Base-by-base conservation (phyloP, 1,139 yeast species). In the Pichia sp. region DNA sequence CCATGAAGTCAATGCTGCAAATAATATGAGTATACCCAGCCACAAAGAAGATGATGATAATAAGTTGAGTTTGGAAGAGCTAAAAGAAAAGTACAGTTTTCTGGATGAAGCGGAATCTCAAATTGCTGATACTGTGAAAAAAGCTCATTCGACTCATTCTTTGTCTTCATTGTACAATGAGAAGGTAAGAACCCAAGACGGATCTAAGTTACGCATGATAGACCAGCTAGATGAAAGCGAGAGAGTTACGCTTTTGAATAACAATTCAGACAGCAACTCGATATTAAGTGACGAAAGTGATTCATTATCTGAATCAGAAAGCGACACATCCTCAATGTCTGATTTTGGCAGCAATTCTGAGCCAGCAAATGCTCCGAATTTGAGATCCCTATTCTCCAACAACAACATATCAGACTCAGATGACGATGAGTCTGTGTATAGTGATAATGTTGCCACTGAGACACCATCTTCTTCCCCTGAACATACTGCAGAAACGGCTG, bases 11-110 rank as follows among this genome's bases (percentile, higher is more conserved):
- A 40, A 34, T 42, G 48, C 24, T 12, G 34, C 17, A 40, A 20
- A n/a, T 10, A 14, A 7, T 7, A 16, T 34, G 4, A 44, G 36
- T 2, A 24, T 16, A 29, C 10, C 27, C 7, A 76, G 73, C 14
- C 68, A 20, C 24, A 20, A 49, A 7, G 53, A 34, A 10, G 16
- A 42, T 20, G 75, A 77, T 55, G 91, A 86, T 61, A 77, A 79
- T 56, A 70, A 78, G 38, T 72, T 89, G 44, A 75, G 90, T 0
- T 78, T 87, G 2, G 92, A 86, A 30, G 83, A 88, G 63, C 74
- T 89, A 54, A 75, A 76, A 42, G 75, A 74, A 48, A 89, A 89
- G 66, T 89, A 89, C 67, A 79, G 85, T 31, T 70, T 75, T 33
- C 61, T 85, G 52, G 77, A 58, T 34, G 40, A 50, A 2, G 3